A percentile compares a stretch with the other conserved stretches of the same genome.
Conservation (phyloP, 139 green algal genomes). For the Diplosphaera chodatii region DNA sequence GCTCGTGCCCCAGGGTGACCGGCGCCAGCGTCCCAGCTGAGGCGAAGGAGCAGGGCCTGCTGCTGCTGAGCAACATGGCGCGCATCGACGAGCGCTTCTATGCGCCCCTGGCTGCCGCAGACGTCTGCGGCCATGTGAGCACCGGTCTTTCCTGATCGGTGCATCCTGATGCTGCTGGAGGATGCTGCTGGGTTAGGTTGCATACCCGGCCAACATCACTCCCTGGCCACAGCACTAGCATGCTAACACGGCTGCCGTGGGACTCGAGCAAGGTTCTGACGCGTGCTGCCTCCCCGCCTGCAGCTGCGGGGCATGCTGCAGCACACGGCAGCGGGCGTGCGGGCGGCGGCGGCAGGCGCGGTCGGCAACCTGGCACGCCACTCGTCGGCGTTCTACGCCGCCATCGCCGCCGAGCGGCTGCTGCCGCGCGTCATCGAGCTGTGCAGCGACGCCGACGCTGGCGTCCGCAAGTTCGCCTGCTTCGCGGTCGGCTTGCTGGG, state of each 20-base stretch:
- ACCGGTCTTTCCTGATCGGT: too few relatives aligned
- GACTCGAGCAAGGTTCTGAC: too few relatives aligned
- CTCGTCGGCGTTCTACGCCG: conserved; percentile 66
- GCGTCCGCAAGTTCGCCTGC: conserved; percentile 94
- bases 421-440: conserved; percentile 72
- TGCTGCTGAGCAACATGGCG: conserved; percentile 65
- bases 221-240: too few relatives aligned
- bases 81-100: conserved; percentile 25
- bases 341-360: conserved; percentile 79
- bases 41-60: conserved; percentile 26
- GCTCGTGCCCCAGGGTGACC: not conserved
- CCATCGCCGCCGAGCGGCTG: conserved; percentile 51
- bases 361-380: conserved; percentile 73
- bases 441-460: conserved; percentile 72
- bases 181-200: too few relatives aligned
- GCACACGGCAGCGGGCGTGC: conserved; percentile 63
- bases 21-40: too few relatives aligned
- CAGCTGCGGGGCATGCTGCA: conserved; percentile 40
- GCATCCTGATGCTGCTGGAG: too few relatives aligned
- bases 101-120: conserved; percentile 22
- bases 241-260: too few relatives aligned
- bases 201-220: too few relatives aligned
- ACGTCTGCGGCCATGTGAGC: conserved; percentile 1
- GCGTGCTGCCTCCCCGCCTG: too few relatives aligned
- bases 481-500: conserved; percentile 92